These are phyloP conservation scores for Kuraishia molischiana DNA, from an alignment of 805 yeast genomes.

Conservation along the genomic window DNA sequence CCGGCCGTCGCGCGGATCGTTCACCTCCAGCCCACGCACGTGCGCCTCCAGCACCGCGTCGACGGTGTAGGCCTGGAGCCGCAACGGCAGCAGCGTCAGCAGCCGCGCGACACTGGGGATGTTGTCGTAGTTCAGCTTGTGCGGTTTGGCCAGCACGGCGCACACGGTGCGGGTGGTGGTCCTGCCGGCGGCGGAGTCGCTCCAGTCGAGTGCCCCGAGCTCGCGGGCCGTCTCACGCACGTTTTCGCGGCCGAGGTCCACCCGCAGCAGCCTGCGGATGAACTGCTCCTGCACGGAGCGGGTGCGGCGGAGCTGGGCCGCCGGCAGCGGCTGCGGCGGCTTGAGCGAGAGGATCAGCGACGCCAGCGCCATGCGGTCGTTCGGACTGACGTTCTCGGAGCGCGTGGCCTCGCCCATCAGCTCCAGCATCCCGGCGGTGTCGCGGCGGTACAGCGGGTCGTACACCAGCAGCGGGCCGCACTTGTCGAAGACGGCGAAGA, in stretches of 20 bases:
- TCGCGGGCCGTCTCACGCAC: conserved; percentile 21
- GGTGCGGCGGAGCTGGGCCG: conserved; percentile 14
- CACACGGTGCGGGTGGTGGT: conserved; percentile 22
- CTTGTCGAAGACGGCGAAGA: conserved; percentile 62
- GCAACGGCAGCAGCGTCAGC: conserved; percentile 23
- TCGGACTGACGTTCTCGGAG: conserved; percentile 37
- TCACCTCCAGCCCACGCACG: conserved; percentile 53
- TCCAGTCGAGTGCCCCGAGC: conserved; percentile 29
- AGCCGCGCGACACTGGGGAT: conserved; percentile 39
- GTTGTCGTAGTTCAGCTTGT: conserved; percentile 48
- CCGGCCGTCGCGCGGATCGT: conserved; percentile 50
- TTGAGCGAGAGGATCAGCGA: conserved; percentile 43
- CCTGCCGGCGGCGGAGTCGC: conserved; percentile 21
- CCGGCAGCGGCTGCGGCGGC: conserved; percentile 38
- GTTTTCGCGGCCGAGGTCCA: conserved; percentile 34
- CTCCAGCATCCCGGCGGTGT: conserved; percentile 56
- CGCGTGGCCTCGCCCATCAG: conserved; percentile 41
- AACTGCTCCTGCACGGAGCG: conserved; percentile 36
- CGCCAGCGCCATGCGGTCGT: conserved; percentile 49
- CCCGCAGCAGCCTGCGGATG: conserved; percentile 37
- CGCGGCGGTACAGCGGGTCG: conserved; percentile 41
- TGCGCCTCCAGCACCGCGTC: conserved; percentile 62
- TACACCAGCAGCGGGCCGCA: conserved; percentile 59
- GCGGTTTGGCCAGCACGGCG: conserved; percentile 47
- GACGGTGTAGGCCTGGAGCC: conserved; percentile 34